These are phyloP conservation scores for Arabidopsis hybrid DNA, from an alignment of 441 rosid species.

Conservation along the genomic window DNA sequence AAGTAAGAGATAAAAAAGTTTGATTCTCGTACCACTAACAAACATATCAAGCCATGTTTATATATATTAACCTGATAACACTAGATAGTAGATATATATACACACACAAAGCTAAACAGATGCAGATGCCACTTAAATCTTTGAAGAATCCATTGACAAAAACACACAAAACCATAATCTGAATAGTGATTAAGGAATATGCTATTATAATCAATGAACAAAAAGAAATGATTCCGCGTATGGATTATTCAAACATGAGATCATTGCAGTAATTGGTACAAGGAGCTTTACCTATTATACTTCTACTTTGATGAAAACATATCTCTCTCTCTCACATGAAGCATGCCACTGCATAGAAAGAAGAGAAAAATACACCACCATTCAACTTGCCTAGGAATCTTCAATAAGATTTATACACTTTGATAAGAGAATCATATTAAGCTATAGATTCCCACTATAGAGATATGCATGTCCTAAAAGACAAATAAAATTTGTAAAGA, in stretches of 20 bases:
- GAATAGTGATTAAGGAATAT: constrained; percentile 35
- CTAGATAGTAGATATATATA: constrained; percentile 13
- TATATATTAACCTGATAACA: constrained; percentile 35
- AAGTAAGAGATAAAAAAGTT: constrained; percentile 33
- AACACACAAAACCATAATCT: constrained; percentile 16
- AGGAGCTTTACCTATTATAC: constrained; percentile 47
- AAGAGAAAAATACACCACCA: constrained; percentile 56
- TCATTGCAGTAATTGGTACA: constrained; percentile 47
- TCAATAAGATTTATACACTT: constrained; percentile 41
- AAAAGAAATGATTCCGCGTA: constrained; percentile 32
- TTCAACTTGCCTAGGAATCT: constrained; percentile 48
- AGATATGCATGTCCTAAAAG: constrained; percentile 37
- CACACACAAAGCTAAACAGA: constrained; percentile 31
- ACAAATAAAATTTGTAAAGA: constrained; percentile 25
- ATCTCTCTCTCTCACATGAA: constrained; percentile 43
- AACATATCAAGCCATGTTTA: constrained; percentile 31
- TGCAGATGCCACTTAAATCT: constrained; percentile 35
- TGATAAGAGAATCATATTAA: constrained; percentile 43
- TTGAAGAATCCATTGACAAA: constrained; percentile 37
- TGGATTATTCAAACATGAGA: constrained; percentile 43
- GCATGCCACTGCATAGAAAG: constrained; percentile 82
- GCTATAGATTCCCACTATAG: constrained; percentile 43
- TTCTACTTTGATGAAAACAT: constrained; percentile 45
- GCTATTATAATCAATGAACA: constrained; percentile 13
- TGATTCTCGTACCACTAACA: constrained; percentile 44